Evolutionary conservation across 345 rosid species (phyloP).

Genomic region (Lagerstroemia speciosa): DNA sequence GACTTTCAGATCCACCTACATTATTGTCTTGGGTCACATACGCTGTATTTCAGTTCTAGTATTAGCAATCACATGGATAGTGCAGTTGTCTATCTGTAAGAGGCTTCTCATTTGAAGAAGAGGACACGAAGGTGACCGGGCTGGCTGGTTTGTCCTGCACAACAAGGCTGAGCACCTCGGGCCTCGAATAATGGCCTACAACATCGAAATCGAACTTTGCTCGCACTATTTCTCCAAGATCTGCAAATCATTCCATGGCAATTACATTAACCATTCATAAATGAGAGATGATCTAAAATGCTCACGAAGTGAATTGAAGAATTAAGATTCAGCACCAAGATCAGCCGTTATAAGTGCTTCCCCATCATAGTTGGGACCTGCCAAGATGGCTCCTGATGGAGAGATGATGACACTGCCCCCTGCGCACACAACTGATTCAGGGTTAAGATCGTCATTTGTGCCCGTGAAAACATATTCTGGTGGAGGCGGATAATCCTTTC

Average conservation of each 20-base stretch:
- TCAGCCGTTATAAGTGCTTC: constrained; percentile 85
- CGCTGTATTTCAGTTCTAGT: background rate
- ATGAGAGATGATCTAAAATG: background rate
- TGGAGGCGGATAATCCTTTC: constrained; percentile 89
- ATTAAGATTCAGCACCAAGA: constrained; percentile 56
- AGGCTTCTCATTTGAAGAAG: constrained; percentile 26
- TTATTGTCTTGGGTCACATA: background rate
- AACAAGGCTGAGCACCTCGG: constrained; percentile 80
- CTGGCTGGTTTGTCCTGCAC: constrained; percentile 70
- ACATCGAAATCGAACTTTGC: constrained; percentile 94
- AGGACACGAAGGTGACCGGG: constrained; percentile 56
- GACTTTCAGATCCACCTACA: background rate
- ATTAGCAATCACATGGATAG: background rate
- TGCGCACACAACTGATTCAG: constrained; percentile 75
- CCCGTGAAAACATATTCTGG: constrained; percentile 69
- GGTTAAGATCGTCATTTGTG: constrained; percentile 51
- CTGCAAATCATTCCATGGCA: constrained; percentile 26
- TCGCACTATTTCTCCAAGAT: constrained; percentile 82
- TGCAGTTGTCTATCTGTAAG: constrained; percentile 15
- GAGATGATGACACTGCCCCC: constrained; percentile 92
- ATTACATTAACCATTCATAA: background rate
- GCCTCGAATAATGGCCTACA: constrained; percentile 88
- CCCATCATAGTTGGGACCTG: constrained; percentile 86
- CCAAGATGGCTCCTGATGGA: constrained; percentile 70
- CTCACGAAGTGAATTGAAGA: background rate